phyloP scores from a whole-genome alignment of 106 monocot genomes.

The Acanthochlamys bracteata region DNA sequence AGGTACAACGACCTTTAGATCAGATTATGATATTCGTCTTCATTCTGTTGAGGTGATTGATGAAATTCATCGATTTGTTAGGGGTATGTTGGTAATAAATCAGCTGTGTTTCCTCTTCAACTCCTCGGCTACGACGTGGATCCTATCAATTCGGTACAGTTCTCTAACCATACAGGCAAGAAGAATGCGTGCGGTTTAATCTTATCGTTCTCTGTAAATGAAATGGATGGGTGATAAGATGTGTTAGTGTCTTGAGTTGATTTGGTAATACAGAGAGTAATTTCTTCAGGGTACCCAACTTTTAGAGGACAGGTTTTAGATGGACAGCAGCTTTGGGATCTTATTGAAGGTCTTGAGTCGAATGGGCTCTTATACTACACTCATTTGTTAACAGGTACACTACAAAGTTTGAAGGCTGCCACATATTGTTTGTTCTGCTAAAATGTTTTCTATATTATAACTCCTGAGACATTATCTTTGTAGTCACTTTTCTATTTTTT shows the following conservation, averaged over 20 bases:
- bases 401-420: no score
- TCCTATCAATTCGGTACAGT: constrained; percentile 98
- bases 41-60: no score
- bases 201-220: constrained; percentile 18
- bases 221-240: constrained; percentile 6
- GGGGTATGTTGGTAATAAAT: constrained; percentile 99
- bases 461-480: no score
- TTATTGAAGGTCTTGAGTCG: constrained; percentile 89
- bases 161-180: constrained; percentile 99
- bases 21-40: no score
- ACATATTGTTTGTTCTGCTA: background rate
- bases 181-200: constrained; percentile 47
- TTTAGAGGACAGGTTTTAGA: constrained; percentile 93
- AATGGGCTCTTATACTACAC: constrained; percentile 90
- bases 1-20: constrained; percentile 21
- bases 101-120: constrained; percentile 98
- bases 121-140: constrained; percentile 99
- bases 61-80: constrained; percentile 8
- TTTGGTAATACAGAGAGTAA: constrained; percentile 10
- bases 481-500: no score
- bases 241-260: background rate
- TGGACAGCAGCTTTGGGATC: constrained; percentile 84
- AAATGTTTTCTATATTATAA: background rate
- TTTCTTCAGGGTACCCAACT: constrained; percentile 84
- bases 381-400: constrained; percentile 95